These are phyloP conservation scores for Cadophora sp. DNA, from an alignment of 2,329 filamentous ascomycete genomes.

Conservation along the genomic window DNA sequence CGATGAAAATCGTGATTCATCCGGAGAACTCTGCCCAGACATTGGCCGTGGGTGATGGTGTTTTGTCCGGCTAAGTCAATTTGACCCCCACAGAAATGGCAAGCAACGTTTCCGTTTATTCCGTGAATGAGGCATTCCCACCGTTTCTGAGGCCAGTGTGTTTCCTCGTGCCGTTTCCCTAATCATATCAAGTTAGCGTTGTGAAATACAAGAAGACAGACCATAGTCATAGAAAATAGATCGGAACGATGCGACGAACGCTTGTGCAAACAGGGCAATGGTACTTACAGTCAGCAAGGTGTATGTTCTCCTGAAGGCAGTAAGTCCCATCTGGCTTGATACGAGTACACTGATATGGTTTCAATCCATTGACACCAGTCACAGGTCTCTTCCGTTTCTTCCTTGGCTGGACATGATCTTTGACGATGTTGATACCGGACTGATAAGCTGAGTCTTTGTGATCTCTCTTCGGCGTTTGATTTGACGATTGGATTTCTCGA, in stretches of 20 bases:
- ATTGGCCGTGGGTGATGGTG: not conserved
- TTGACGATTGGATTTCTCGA: constrained; percentile 3
- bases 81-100: constrained; percentile 4
- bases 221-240: not conserved
- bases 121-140: constrained; percentile 20
- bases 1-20: constrained; percentile 10
- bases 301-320: constrained; percentile 12
- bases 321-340: not conserved
- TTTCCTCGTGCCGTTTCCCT: constrained; percentile 22
- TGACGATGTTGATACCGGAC: not conserved
- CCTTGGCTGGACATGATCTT: not conserved
- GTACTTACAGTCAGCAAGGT: constrained; percentile 18
- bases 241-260: not conserved
- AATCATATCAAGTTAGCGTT: not conserved
- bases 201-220: not conserved
- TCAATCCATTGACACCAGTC: not conserved
- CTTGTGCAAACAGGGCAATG: not conserved
- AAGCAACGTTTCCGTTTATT: not conserved
- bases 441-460: constrained; percentile 19
- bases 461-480: not conserved
- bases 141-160: constrained; percentile 18
- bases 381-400: constrained; percentile 5
- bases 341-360: constrained; percentile 13
- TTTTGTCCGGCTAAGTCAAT: constrained; percentile 5
- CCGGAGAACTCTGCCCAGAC: not conserved